Base-by-base conservation (phyloP, 768 basidiomycete species). In the Grammothele lineata region DNA sequence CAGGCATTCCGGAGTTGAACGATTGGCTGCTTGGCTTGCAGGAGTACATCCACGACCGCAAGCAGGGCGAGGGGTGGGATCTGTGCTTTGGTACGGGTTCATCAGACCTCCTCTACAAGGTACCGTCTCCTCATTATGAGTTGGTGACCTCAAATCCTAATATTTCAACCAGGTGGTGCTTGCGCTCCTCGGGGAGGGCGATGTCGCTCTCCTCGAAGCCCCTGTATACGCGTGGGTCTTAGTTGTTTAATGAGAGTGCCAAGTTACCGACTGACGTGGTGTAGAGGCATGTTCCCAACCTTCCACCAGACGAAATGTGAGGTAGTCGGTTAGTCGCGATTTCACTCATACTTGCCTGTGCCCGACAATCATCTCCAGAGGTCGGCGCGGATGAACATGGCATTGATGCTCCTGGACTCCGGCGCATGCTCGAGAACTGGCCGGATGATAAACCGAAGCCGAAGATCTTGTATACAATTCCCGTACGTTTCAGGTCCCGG, bases 21-120 rank as follows among this genome's bases (percentile, higher is more conserved):
- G 72, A 80, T 18, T 92, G 89, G 87, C 60, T 92, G 12, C 64
- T 72, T 39, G 79, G 78, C 4, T 66, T 98, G 44, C 92, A 96
- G 63, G 80, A 78, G 54, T 59, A 63, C 9, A 71, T 73, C 33
- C 94, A 98, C 57, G 78, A 77, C 4, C 73, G 90, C 37, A 70
- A 71, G 40, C 62, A 57, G 35, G 75, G 71, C 2, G 64, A 66
- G 55, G 83, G 81, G 6, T 98, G 93, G 92, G 70, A 71, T 35
- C 63, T 93, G 9, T 82, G 79, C 34, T 69, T 96, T 9, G 92
- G 93, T 1, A 74, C 75, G 33, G 94, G 94, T 10, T 89, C 88
- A 36, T 94, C 96, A 66, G 92, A 96, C 70, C 62, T 92, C 54
- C 78, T 97, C 40, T 85, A 75, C 69, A 96, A 94, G 78, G 92